Base-by-base conservation (phyloP, 2,329 filamentous ascomycete species). In the Hirsutella rhossiliensis region DNA sequence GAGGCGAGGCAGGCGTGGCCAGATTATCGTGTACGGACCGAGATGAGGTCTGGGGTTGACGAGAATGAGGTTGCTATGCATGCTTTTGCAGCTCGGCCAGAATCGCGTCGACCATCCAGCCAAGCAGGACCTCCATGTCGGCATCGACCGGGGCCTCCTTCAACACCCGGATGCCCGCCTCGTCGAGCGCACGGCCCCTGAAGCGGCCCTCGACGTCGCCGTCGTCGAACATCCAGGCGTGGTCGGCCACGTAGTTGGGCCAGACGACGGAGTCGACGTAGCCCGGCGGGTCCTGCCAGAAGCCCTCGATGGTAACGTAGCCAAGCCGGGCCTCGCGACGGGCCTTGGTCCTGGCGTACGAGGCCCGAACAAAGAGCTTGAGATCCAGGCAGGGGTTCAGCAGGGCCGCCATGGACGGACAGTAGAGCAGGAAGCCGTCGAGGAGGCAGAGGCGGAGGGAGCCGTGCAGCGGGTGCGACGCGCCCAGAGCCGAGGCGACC, bases 221-320 rank as follows among this genome's bases (percentile, higher is more conserved):
- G 8, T 67, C 65, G 50, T 80, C 63, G 57, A 96, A 92, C 60
- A 98, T 68, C 72, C 86, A 94, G 19, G 69, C 68, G 65, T 97
- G 89, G 54, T 87, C 78, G 43, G 75, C 71, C 4, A 84, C 85
- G 62, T 96, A 97, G 55, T 94, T 90, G 4, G 90, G 90, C 92
- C 92, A 98, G 5, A 98, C 92, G 44, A 98, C 76, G 59, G 84
- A 77, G 60, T 97, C 89, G 32, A 97, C 88, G 60, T 97, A 98
- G 0, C 87, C 89, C 0, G 87, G 87, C 0, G 92, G 92, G 62
- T 98, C 92, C 45, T 81, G 75, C 92, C 92, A 98, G 66, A 96
- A 98, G 27, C 89, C 90, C 56, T 96, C 80, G 5, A 84, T 63
- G 3, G 86, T 90, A 28, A 87, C 84, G 60, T 92, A 92, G 11